These are phyloP conservation scores for Paulinella micropora DNA, from an alignment of 78 protist species.

Conservation along the genomic window DNA sequence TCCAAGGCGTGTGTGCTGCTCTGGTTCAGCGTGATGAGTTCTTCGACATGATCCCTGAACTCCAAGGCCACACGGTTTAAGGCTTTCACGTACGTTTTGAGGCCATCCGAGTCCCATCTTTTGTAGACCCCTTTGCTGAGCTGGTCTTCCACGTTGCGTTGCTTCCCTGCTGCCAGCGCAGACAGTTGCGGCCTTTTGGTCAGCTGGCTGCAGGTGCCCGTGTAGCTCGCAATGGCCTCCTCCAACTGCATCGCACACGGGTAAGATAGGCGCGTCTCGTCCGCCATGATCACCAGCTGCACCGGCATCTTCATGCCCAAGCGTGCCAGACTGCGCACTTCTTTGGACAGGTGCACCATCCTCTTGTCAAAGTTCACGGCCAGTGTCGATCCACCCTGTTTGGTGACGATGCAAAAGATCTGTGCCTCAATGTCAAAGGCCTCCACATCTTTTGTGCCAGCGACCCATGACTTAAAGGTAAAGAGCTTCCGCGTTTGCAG, in stretches of 20 bases:
- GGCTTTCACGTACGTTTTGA: background rate
- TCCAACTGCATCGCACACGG: background rate
- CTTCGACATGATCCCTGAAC: background rate
- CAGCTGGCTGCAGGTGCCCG: background rate
- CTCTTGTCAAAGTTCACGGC: slow-evolving; percentile 11
- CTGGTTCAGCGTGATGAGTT: background rate
- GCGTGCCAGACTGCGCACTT: background rate
- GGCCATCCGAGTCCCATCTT: background rate
- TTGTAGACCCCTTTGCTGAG: background rate
- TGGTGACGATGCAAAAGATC: background rate
- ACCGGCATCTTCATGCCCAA: background rate
- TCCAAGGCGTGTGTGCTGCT: too few relatives aligned
- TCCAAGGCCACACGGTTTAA: background rate
- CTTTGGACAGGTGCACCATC: background rate
- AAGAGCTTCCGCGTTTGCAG: too few relatives aligned
- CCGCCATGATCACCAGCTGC: background rate
- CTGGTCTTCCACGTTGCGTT: background rate
- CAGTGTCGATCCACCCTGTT: background rate
- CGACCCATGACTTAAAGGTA: too few relatives aligned
- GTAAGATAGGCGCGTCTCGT: background rate
- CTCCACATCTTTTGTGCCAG: background rate
- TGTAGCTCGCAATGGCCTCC: background rate
- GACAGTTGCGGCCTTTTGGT: background rate
- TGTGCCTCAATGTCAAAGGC: background rate
- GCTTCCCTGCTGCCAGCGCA: background rate